Evolutionary conservation across 140 eudicot species (phyloP), one percentile per base, ranked within the genome.

Genomic region (Bidens hawaiensis): DNA sequence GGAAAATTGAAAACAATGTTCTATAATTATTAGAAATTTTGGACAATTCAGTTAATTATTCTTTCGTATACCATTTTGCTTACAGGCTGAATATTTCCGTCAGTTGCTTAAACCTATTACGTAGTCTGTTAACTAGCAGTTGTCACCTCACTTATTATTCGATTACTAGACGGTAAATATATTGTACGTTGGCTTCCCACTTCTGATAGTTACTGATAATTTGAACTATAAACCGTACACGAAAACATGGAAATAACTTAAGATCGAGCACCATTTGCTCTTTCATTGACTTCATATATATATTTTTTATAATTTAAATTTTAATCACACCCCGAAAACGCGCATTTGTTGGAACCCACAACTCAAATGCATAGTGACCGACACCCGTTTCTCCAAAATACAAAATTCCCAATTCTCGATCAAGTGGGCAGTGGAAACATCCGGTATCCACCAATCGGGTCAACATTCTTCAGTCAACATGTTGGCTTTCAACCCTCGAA

Each of bases 101-200:
- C 91, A 83, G 77, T 78, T 86, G 90, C 91, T 86, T 68, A 86
- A 86, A 59, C 95, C 95, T 67, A 89, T 87, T 64, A 87, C 95
- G 86, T 87, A 87, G 95, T 81, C 67, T 78, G 71, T 73, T 67
- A n/a, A n/a, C n/a, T n/a, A 6, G 31, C 55, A 43, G 59, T 52
- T 58, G 46, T 26, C 43, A 43, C 58, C 60, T 34, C 38, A 25
- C 49, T 48, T 57, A 56, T 31, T 45, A 30, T 67, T 49, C 38
- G 65, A 60, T 53, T 34, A 46, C 67, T 61, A 63, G 60, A 47
- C 72, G 18, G 65, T 52, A 50, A 56, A 46, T 16, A 25, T 43
- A 53, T 65, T 65, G 59, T 36, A 51, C 48, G 23, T 58, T 62
- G 43, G 71, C 54, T 51, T 38, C 50, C 53, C n/a, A n/a, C n/a